Evolutionary conservation across 2,329 filamentous ascomycete species (phyloP), one percentile per base, ranked within the genome.

Genomic region (Fusarium compactum): DNA sequence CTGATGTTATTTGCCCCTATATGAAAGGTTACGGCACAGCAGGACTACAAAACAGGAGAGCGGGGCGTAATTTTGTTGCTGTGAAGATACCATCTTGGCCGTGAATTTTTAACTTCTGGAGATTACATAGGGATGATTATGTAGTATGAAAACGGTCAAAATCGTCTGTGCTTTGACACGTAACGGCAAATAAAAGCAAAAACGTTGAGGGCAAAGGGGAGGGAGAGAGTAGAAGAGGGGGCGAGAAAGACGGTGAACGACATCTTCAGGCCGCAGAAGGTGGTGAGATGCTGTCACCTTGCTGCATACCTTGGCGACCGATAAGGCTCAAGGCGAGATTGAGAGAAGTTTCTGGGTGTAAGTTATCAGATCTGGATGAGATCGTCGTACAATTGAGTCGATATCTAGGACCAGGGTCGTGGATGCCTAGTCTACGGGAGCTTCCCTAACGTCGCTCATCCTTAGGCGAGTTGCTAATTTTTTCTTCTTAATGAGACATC

Each of bases 31-130:
- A 18, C 50, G 34, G 50, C 50, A 53, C 22, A 52, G 25, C 25
- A 53, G 50, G 50, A 53, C 24, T 29, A 6, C 14, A n/a, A 53
- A 53, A 53, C 32, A 18, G 27, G 14, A 53, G 40, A 18, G 5
- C 14, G 50, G 50, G 24, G 7, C 24, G 16, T 43, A 53, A 53
- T 53, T 29, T 53, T 43, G 50, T 53, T 53, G 50, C 50, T 43
- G 10, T 9, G 50, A 20, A 20, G 34, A 29, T 12, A 4, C 3
- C 2, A n/a, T 43, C 24, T 41, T 43, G 34, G 24, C 24, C 14
- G 50, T 53, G 50, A 43, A 22, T 16, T 52, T 40, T n/a, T 16
- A 10, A 5, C 18, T 20, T 52, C 20, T 43, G 15, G 50, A 43
- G 22, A 52, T 52, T 34, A 52, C 30, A 40, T 32, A 27, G 8